Evolutionary conservation across 2,329 filamentous ascomycete genomes (phyloP), one percentile per base, ranked within the genome.

Genomic region (Trichoderma citrinoviride): DNA sequence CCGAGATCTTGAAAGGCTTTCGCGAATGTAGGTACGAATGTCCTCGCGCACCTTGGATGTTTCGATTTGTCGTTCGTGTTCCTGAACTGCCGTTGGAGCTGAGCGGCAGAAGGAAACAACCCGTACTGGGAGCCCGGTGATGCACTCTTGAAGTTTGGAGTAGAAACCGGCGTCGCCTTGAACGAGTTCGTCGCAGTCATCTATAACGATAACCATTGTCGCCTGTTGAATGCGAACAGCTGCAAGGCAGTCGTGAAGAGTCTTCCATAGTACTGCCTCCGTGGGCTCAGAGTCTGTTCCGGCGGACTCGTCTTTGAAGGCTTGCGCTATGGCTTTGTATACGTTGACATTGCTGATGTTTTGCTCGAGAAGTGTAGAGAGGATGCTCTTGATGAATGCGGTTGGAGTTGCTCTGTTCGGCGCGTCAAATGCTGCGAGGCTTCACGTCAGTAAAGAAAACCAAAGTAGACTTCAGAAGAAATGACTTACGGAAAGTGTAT

Each of bases 111-210:
- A 57, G 4, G 54, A n/a, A 6, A 57, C 54, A 7, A 46, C 40
- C 1, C 23, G 54, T 25, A 57, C 23, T 43, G 54, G n/a, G 25
- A 57, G 54, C 12, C 40, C 54, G 7, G 23, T n/a, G 14, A 44
- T 57, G 17, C 54, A 57, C 14, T 27, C 23, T 21, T 29, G 54
- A 12, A 57, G 54, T 3, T 46, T 57, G 2, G 40, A 12, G 3
- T 57, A 57, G 25, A 57, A 57, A 2, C 29, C 40, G 2, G 40
- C 37, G 17, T 46, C 19, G 17, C 40, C 40, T 3, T 73, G 74
- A 0, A 65, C 65, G 14, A 77, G 71, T 63, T 77, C 74, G 23
- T 79, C 76, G 7, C 78, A 73, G 3, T 76, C 77, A 56, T 80
- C 78, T 3, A 76, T 70, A 61, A 79, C 68, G 49, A 80, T 70